Evolutionary conservation across 345 rosid genomes (phyloP), one percentile per base, ranked within the genome.

Genomic region (Passiflora organensis): DNA sequence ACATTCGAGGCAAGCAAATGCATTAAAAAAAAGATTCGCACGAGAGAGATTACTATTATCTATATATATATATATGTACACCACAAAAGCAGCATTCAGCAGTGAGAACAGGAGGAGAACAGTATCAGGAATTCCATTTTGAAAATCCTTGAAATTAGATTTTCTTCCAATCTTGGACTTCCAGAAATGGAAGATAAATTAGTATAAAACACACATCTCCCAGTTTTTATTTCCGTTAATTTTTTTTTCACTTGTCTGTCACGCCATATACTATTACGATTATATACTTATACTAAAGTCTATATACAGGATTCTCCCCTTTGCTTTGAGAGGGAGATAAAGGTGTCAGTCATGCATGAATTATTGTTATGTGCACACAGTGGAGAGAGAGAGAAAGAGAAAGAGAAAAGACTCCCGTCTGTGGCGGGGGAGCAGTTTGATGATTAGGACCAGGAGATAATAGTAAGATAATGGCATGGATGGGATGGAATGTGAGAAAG

Each of bases 401-500:
- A n/a, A 49, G 13, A 50, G 19, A 51, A 28, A 28, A 28, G 71
- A 54, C 72, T 25, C 67, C 75, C 71, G 78, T 65, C 55, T 65
- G 62, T 13, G 43, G 71, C 73, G 79, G 77, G 75, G 80, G 71
- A 78, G 82, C 75, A 66, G 73, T 37, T 68, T 65, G 75, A 64
- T 75, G 83, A 67, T 78, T 66, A 65, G 72, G 78, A 51, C 55
- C 24, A 41, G 10, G 28, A 34, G 61, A 68, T 61, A 67, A 70
- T 54, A 57, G 44, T 65, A 13, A 48, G 62, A 12, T 46, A 62
- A 51, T 55, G 11, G 21, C 13, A 60, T 63, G 54, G 42, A 60
- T 64, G 69, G n/a, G 70, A 78, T 65, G 73, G 77, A 80, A 78
- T 76, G 87, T 78, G 84, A 80, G 66, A 74, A 60, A 62, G 87